Conservation (phyloP, 1,284 basidiomycete genomes). For the Naganishia cerealis region DNA sequence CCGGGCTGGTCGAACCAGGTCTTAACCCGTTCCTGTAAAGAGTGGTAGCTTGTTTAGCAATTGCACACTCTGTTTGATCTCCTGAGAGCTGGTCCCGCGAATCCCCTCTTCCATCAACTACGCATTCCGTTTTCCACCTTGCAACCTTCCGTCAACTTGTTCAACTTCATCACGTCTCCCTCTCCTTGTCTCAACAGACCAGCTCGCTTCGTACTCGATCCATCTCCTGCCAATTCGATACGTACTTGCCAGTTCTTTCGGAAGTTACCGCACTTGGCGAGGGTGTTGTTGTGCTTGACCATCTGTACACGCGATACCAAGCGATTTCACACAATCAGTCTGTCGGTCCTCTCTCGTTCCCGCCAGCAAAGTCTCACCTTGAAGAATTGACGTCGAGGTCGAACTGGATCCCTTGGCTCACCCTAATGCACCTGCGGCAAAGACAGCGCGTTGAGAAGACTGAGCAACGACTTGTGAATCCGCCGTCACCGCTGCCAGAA, state of each 20-base stretch:
- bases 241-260: slow-evolving; percentile 35
- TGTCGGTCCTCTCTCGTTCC: background rate
- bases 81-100: slow-evolving; percentile 8
- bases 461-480: slow-evolving; percentile 16
- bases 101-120: background rate
- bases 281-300: slow-evolving; percentile 36
- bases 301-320: slow-evolving; percentile 22
- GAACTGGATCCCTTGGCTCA: slow-evolving; percentile 29
- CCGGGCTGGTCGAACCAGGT: slow-evolving; percentile 99
- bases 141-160: background rate
- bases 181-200: slow-evolving; percentile 5
- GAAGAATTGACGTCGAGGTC: slow-evolving; percentile 30
- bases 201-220: slow-evolving; percentile 20
- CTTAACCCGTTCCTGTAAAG: slow-evolving; percentile 76
- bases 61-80: background rate
- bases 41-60: slow-evolving; percentile 4
- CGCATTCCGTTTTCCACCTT: background rate
- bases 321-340: slow-evolving; percentile 17
- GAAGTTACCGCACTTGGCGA: slow-evolving; percentile 34
- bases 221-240: slow-evolving; percentile 21
- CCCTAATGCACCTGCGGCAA: background rate
- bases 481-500: slow-evolving; percentile 5
- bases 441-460: background rate
- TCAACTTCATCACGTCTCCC: background rate
- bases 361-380: slow-evolving; percentile 13